Conservation (phyloP, 257 asterid genomes). For the Primulina tabacum region DNA sequence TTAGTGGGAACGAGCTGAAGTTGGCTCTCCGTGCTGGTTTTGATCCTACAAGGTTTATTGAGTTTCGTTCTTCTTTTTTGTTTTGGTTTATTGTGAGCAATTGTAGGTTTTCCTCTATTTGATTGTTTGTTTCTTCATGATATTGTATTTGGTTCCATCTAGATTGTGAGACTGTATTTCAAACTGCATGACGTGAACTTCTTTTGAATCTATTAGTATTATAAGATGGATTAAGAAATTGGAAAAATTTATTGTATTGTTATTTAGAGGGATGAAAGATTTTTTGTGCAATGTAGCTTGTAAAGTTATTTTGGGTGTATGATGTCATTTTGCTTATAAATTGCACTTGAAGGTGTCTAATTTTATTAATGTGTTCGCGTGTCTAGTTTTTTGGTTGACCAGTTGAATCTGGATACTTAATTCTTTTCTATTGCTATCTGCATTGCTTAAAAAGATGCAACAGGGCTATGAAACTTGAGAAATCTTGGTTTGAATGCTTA, state of each 20-base stretch:
- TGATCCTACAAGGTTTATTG: conserved; percentile 69
- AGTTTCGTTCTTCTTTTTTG: background rate
- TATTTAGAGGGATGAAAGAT: background rate
- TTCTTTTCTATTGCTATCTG: background rate
- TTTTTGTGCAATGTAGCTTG: background rate
- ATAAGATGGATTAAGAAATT: background rate
- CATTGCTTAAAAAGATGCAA: too few species aligned
- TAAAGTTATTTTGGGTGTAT: background rate
- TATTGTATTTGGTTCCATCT: background rate
- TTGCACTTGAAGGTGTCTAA: background rate
- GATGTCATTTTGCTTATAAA: background rate
- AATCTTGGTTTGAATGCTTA: background rate
- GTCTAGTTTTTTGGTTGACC: background rate
- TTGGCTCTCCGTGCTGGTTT: conserved; percentile 82
- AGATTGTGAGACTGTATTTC: background rate
- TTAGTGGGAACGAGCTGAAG: conserved; percentile 91
- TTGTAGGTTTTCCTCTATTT: background rate
- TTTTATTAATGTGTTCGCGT: too few species aligned
- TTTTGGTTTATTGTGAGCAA: background rate
- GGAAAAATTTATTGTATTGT: too few species aligned
- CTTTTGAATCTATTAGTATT: background rate
- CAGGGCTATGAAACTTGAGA: background rate
- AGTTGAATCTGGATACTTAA: background rate
- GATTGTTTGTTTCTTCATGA: background rate
- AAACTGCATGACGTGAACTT: background rate